phyloP scores from a whole-genome alignment of 768 basidiomycete species.

The Suillus bovinus region DNA sequence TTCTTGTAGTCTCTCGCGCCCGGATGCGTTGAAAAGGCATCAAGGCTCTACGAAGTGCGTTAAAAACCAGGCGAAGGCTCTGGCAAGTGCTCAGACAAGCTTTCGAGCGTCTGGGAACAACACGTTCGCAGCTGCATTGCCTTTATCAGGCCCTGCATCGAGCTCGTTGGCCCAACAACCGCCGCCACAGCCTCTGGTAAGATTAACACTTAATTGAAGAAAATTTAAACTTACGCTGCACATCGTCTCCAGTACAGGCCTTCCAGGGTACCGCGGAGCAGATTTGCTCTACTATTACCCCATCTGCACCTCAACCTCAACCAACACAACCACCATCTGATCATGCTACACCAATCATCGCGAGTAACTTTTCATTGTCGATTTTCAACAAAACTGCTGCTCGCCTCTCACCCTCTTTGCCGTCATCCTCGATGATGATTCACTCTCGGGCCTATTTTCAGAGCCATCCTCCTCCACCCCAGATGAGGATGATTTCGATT shows the following conservation, averaged over 20 bases:
- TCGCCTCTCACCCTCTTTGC: too few species aligned
- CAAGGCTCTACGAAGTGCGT: neutral
- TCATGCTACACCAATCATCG: neutral
- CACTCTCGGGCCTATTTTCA: neutral
- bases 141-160: neutral
- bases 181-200: neutral
- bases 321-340: neutral
- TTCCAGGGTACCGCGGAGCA: neutral
- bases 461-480: neutral
- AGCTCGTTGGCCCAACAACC: neutral
- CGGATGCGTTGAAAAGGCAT: neutral
- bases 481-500: neutral
- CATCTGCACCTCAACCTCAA: neutral
- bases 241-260: neutral
- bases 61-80: neutral
- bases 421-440: neutral
- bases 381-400: neutral
- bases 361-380: neutral
- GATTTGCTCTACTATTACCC: neutral
- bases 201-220: too few species aligned
- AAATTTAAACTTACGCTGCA: too few species aligned
- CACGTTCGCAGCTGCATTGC: neutral
- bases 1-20: neutral
- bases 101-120: too few species aligned
- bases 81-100: too few species aligned